Percentiles rank a stretch among this genome's conserved stretches.
Evolutionary conservation across 495 filamentous ascomycete species (phyloP).

Genomic region (Darksidea phi): DNA sequence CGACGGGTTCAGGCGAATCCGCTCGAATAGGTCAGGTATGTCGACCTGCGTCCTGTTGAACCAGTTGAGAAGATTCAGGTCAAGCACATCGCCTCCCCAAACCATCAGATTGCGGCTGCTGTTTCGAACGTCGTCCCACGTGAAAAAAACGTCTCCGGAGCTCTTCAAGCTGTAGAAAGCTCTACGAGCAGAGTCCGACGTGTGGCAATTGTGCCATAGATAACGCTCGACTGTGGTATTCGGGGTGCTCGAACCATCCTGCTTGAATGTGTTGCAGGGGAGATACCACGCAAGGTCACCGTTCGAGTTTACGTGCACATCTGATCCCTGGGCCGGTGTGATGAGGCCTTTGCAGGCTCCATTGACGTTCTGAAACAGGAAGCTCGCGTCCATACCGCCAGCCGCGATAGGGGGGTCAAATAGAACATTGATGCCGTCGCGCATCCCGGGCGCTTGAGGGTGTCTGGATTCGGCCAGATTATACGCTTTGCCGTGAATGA

Average conservation of each 20-base stretch:
- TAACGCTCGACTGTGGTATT: conserved; percentile 76
- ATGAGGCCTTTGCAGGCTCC: conserved; percentile 94
- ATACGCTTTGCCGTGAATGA: conserved; percentile 90
- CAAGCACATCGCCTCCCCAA: conserved; percentile 90
- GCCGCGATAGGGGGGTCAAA: conserved; percentile 78
- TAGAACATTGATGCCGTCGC: conserved; percentile 66
- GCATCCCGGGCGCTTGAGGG: conserved; percentile 75
- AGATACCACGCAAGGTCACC: conserved; percentile 95
- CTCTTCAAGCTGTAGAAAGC: conserved; percentile 67
- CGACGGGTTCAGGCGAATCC: conserved; percentile 70
- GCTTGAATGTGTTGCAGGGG: conserved; percentile 85
- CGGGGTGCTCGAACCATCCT: conserved; percentile 79
- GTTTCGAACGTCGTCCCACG: conserved; percentile 93
- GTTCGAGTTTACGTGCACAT: conserved; percentile 71
- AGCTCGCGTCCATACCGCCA: conserved; percentile 88
- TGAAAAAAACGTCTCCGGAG: conserved; percentile 82
- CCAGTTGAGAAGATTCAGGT: conserved; percentile 88
- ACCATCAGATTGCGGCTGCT: conserved; percentile 82
- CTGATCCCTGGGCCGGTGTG: conserved; percentile 64
- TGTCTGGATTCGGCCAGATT: conserved; percentile 74
- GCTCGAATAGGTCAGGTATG: conserved; percentile 73
- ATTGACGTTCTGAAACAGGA: conserved; percentile 98
- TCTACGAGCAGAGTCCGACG: conserved; percentile 61
- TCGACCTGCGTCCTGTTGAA: conserved; percentile 83
- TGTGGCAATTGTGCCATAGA: conserved; percentile 88